Conservation (phyloP, 1,284 basidiomycete genomes). For the Bondarzewia mesenterica region DNA sequence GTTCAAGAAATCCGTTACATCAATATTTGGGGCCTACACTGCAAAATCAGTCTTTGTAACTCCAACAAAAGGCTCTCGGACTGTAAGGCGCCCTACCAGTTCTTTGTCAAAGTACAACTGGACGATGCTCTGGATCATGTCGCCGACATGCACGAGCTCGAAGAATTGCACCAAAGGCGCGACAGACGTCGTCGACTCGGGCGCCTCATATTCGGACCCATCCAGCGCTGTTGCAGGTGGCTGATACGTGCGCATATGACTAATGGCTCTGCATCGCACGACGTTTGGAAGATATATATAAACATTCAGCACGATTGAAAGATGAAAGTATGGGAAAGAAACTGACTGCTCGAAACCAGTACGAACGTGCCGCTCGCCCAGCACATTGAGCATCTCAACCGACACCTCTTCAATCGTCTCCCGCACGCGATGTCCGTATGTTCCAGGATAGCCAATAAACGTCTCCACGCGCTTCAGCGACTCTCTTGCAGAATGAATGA, state of each 20-base stretch:
- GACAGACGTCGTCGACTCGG: slow-evolving; percentile 35
- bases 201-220: slow-evolving; percentile 29
- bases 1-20: slow-evolving; percentile 91
- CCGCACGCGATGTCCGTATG: slow-evolving; percentile 72
- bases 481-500: slow-evolving; percentile 90
- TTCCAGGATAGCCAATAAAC: slow-evolving; percentile 80
- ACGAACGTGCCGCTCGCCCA: slow-evolving; percentile 75
- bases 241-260: slow-evolving; percentile 82
- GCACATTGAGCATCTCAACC: slow-evolving; percentile 71
- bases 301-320: background rate
- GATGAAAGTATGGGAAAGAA: background rate
- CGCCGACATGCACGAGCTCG: slow-evolving; percentile 93
- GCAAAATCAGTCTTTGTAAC: background rate
- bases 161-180: slow-evolving; percentile 95
- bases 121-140: slow-evolving; percentile 96
- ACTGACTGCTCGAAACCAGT: slow-evolving; percentile 80
- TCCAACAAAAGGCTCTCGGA: background rate
- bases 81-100: slow-evolving; percentile 64
- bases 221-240: slow-evolving; percentile 29
- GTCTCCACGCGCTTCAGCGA: slow-evolving; percentile 88
- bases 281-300: background rate
- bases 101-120: slow-evolving; percentile 98
- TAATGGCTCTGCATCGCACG: slow-evolving; percentile 57
- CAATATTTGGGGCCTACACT: slow-evolving; percentile 72
- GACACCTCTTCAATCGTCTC: slow-evolving; percentile 93